Conservation (phyloP, 1,284 basidiomycete genomes). For the Microbotryum intermedium region DNA sequence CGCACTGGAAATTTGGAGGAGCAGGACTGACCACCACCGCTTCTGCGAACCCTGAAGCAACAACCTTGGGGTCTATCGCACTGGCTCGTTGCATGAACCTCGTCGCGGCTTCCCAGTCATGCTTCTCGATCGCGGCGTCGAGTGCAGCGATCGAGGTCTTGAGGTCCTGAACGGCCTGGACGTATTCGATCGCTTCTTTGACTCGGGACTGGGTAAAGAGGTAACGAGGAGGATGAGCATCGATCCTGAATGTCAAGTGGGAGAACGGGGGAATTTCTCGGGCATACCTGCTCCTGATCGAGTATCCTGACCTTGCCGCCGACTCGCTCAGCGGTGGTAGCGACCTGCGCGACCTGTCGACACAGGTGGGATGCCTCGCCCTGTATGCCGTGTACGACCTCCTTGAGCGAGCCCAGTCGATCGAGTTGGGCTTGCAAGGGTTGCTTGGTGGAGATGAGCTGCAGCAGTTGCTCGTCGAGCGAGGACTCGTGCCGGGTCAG, state of each 20-base stretch:
- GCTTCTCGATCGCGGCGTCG: slow-evolving; percentile 64
- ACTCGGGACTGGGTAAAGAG: slow-evolving; percentile 26
- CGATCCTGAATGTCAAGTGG: slow-evolving; percentile 46
- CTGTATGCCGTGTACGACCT: slow-evolving; percentile 30
- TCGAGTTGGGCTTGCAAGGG: slow-evolving; percentile 26
- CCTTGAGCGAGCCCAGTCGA: slow-evolving; percentile 22
- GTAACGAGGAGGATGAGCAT: slow-evolving; percentile 49
- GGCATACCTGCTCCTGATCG: slow-evolving; percentile 70
- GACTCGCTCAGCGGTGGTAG: slow-evolving; percentile 61
- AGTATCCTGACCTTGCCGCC: slow-evolving; percentile 76
- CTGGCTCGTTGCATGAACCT: slow-evolving; percentile 83
- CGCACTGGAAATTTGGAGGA: neutral
- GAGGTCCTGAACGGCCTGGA: slow-evolving; percentile 36
- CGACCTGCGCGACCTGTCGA: slow-evolving; percentile 24
- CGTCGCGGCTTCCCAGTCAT: slow-evolving; percentile 93
- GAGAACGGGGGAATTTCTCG: neutral
- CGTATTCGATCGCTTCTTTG: slow-evolving; percentile 35
- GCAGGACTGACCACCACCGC: slow-evolving; percentile 61
- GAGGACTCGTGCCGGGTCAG: slow-evolving; percentile 20
- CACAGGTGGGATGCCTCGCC: slow-evolving; percentile 29
- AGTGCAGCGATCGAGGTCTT: slow-evolving; percentile 68
- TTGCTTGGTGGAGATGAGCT: slow-evolving; percentile 19
- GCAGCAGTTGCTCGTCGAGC: slow-evolving; percentile 24
- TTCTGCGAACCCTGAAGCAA: slow-evolving; percentile 76
- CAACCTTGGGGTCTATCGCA: slow-evolving; percentile 66